These are phyloP conservation scores for Apophysomyces sp. DNA, from an alignment of 371 early-diverging fungal genomes.

Conservation along the genomic window DNA sequence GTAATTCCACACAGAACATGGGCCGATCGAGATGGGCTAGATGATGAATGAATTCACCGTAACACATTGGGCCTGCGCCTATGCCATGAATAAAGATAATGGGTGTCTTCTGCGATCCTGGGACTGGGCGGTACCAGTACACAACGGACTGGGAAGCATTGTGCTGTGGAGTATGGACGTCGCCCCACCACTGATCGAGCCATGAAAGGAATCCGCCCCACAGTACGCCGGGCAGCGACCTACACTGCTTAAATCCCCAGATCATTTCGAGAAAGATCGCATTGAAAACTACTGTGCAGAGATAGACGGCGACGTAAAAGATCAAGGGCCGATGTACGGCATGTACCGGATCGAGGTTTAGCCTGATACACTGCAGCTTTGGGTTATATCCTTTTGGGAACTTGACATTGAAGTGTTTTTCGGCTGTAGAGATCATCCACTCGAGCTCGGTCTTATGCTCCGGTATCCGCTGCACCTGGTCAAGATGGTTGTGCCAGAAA, in stretches of 20 bases:
- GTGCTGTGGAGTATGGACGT: background rate
- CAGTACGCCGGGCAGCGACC: conserved; percentile 1
- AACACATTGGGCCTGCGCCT: conserved; percentile 58
- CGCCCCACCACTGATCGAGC: background rate
- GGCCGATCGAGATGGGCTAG: conserved; percentile 44
- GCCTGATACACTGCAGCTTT: conserved; percentile 51
- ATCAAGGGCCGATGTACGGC: conserved; percentile 62
- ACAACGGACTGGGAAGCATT: conserved; percentile 7
- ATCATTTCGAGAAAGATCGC: conserved; percentile 14
- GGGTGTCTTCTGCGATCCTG: conserved; percentile 33
- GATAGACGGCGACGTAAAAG: conserved; percentile 45
- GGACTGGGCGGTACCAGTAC: conserved; percentile 29
- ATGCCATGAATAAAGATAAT: conserved; percentile 73
- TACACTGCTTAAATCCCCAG: conserved; percentile 22
- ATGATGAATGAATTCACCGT: conserved; percentile 54
- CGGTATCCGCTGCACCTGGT: conserved; percentile 28
- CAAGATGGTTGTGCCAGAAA: conserved; percentile 50
- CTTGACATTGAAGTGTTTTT: conserved; percentile 34
- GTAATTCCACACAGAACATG: conserved; percentile 65
- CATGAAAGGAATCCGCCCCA: conserved; percentile 33
- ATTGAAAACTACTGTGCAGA: conserved; percentile 30
- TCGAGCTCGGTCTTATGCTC: conserved; percentile 45
- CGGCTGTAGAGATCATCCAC: conserved; percentile 45
- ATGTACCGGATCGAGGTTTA: conserved; percentile 61
- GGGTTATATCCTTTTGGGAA: conserved; percentile 56